Evolutionary conservation across 1,284 basidiomycete genomes (phyloP).

Genomic region (Leccinum laetum): DNA sequence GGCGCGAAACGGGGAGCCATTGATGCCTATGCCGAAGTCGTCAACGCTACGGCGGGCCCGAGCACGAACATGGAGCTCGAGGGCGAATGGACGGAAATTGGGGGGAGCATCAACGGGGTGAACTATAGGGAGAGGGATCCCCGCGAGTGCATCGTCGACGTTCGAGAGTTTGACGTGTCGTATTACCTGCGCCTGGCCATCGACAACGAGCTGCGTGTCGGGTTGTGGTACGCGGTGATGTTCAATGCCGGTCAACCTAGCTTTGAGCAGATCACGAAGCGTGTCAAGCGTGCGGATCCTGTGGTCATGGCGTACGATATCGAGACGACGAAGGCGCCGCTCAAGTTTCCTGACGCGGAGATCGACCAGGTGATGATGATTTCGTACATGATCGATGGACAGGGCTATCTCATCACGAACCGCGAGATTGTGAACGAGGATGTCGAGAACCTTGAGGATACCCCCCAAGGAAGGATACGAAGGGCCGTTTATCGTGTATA

Average conservation of each 20-base stretch:
- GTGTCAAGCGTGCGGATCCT: slow-evolving; percentile 98
- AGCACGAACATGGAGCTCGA: slow-evolving; percentile 67
- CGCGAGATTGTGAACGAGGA: slow-evolving; percentile 97
- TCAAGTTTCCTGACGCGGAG: slow-evolving; percentile 97
- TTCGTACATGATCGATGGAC: slow-evolving; percentile 97
- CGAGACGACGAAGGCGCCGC: slow-evolving; percentile 97
- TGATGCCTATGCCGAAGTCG: slow-evolving; percentile 98
- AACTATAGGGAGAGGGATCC: slow-evolving; percentile 73
- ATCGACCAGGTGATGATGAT: slow-evolving; percentile 99
- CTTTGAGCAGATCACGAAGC: slow-evolving; percentile 75
- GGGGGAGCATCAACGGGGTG: slow-evolving; percentile 42
- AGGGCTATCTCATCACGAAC: slow-evolving; percentile 98
- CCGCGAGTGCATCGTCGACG: slow-evolving; percentile 89
- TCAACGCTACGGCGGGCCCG: slow-evolving; percentile 69
- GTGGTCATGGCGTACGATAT: slow-evolving; percentile 99
- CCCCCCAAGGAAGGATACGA: slow-evolving; percentile 97
- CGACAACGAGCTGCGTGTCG: slow-evolving; percentile 97
- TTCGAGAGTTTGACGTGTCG: slow-evolving; percentile 96
- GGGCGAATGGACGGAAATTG: slow-evolving; percentile 57
- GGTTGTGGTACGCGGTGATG: slow-evolving; percentile 93
- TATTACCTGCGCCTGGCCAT: slow-evolving; percentile 99
- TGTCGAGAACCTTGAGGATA: slow-evolving; percentile 99
- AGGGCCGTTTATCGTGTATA: slow-evolving; percentile 96
- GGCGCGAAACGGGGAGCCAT: slow-evolving; percentile 94
- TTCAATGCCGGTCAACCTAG: slow-evolving; percentile 82